Evolutionary conservation across 768 basidiomycete species (phyloP).

Genomic region (Boletus patriciae): DNA sequence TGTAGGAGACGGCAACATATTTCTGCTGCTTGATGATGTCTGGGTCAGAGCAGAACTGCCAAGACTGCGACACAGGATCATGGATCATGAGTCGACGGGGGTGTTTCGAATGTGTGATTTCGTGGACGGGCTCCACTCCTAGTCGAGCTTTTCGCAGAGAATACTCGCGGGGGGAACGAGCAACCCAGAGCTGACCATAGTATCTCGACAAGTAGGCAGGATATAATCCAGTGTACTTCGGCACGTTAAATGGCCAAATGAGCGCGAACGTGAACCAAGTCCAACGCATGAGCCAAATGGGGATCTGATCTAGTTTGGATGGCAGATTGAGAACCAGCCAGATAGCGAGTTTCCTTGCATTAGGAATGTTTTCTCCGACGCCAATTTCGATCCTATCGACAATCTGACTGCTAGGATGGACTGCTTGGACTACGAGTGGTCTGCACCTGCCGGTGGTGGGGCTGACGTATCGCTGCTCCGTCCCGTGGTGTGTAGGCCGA

Average conservation of each 20-base stretch:
- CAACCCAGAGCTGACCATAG: slow-evolving; percentile 24
- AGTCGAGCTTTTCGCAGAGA: slow-evolving; percentile 11
- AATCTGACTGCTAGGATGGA: slow-evolving; percentile 5
- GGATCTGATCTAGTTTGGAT: background rate
- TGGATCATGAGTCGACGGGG: slow-evolving; percentile 21
- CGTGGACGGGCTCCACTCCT: slow-evolving; percentile 2
- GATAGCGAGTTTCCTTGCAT: slow-evolving; percentile 15
- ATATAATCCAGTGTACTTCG: slow-evolving; percentile 10
- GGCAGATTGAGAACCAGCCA: slow-evolving; percentile 15
- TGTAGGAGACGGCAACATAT: slow-evolving; percentile 24
- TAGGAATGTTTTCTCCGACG: background rate
- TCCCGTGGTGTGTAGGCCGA: slow-evolving; percentile 13
- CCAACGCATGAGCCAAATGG: slow-evolving; percentile 20
- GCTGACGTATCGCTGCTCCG: slow-evolving; percentile 24
- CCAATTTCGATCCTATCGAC: background rate
- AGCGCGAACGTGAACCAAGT: slow-evolving; percentile 16
- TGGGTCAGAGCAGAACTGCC: slow-evolving; percentile 1
- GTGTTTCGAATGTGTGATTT: slow-evolving; percentile 12
- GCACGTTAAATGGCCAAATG: slow-evolving; percentile 13
- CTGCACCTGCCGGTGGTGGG: slow-evolving; percentile 24
- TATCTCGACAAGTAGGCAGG: slow-evolving; percentile 20
- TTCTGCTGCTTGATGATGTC: slow-evolving; percentile 5
- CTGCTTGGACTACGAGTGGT: slow-evolving; percentile 24
- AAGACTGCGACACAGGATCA: background rate
- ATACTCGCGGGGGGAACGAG: slow-evolving; percentile 23